Percentiles rank a stretch among this genome's conserved stretches.
These are phyloP conservation scores for Geosmithia flava DNA, from an alignment of 2,329 filamentous ascomycete species.

Conservation along the genomic window DNA sequence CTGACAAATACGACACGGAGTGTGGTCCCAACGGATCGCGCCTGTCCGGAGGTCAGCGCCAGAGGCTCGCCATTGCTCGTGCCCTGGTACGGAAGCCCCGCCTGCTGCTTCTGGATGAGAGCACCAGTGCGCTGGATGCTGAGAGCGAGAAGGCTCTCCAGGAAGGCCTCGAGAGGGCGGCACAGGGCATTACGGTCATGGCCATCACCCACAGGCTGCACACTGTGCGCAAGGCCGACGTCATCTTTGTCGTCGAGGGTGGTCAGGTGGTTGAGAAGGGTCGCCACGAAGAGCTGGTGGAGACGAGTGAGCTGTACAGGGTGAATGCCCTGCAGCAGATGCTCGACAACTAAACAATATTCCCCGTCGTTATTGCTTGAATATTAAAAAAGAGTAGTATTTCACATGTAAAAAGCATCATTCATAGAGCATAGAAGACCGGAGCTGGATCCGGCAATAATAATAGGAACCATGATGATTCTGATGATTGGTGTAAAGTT, in stretches of 20 bases:
- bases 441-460: neutral
- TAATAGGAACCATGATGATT: neutral
- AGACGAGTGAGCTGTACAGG: conserved; percentile 37
- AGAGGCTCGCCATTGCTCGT: conserved; percentile 66
- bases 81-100: conserved; percentile 61
- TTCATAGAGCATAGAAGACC: neutral
- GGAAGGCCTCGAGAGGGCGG: conserved; percentile 48
- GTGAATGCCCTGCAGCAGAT: conserved; percentile 40
- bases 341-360: conserved; percentile 10
- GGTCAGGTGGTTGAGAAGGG: conserved; percentile 39
- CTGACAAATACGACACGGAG: conserved; percentile 53
- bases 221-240: conserved; percentile 42
- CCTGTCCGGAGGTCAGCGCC: conserved; percentile 68
- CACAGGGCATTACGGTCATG: conserved; percentile 40
- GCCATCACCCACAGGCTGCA: conserved; percentile 46
- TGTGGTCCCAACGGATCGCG: conserved; percentile 62
- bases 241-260: conserved; percentile 44
- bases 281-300: conserved; percentile 39
- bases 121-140: conserved; percentile 65
- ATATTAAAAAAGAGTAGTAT: neutral
- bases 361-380: neutral
- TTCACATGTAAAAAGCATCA: neutral
- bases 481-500: neutral
- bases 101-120: conserved; percentile 69
- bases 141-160: conserved; percentile 56